Evolutionary conservation across 192 early-diverging fungal genomes (phyloP), one percentile per base, ranked within the genome.

Genomic region (Physocladia obscura): DNA sequence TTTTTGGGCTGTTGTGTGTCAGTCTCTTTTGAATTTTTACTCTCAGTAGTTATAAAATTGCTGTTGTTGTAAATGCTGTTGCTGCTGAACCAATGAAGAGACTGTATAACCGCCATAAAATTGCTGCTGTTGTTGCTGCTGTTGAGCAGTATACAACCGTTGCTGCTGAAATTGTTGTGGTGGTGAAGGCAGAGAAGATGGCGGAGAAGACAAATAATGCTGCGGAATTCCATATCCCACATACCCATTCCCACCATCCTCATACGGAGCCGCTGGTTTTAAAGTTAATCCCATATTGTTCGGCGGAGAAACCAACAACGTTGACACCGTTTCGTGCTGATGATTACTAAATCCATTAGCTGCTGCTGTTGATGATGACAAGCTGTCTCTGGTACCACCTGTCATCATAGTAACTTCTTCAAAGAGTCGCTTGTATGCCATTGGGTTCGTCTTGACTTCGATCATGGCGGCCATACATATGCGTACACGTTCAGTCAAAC

Each of bases 351-450:
- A 5, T 3, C 31, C 62, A 37, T 15, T 48, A 44, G 22, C 60
- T n/a, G 32, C 57, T 36, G n/a, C 31, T 36, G 15, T 27, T 27
- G 31, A 29, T 17, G 44, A 26, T 31, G 1, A 17, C 19, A 24
- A 35, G 32, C 47, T 69, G 35, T 37, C n/a, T n/a, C n/a, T n/a
- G n/a, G n/a, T n/a, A n/a, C 31, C 51, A n/a, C 50, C 55, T 21
- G 73, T 75, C 65, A 79, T 69, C 37, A 59, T 38, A 1, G 44
- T 59, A 57, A 94, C 77, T 62, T 94, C 93, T 49, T 94, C 93
- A 58, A 92, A 47, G 26, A 94, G 75, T 22, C 91, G 80, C 62
- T 90, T 89, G 73, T 92, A 94, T 36, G 89, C 92, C 49, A 84
- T 71, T 49, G 89, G 88, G 30, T 85, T 83, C 49, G 89, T 89